A percentile compares a stretch with the other conserved stretches of the same genome.
Evolutionary conservation across 345 rosid genomes (phyloP).

Genomic region (Linum trigynum): DNA sequence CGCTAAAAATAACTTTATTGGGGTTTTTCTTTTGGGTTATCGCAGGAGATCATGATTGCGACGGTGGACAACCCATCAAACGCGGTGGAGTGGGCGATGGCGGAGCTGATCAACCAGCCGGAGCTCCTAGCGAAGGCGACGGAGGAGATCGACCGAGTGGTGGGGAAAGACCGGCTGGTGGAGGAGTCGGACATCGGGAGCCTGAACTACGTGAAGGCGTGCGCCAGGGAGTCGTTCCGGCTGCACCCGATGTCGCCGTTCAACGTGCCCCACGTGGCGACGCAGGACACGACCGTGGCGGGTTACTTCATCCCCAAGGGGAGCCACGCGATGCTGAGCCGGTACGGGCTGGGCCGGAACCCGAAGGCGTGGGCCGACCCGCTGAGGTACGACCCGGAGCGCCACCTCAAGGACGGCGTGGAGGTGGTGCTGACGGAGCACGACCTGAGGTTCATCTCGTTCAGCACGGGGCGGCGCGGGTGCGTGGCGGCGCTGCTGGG

Average conservation of each 20-base stretch:
- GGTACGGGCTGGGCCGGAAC: constrained; percentile 38
- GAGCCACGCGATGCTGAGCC: constrained; percentile 34
- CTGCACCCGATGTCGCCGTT: constrained; percentile 42
- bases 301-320: constrained; percentile 50
- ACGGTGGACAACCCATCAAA: constrained; percentile 51
- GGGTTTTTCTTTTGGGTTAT: too few species aligned
- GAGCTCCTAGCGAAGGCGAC: constrained; percentile 28
- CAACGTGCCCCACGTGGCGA: constrained; percentile 37
- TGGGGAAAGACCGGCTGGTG: constrained; percentile 40
- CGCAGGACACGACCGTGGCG: constrained; percentile 18
- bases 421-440: constrained; percentile 23
- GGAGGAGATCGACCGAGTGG: constrained; percentile 36
- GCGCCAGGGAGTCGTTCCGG: constrained; percentile 42
- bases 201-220: constrained; percentile 43
- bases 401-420: constrained; percentile 22
- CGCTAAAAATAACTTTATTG: not conserved
- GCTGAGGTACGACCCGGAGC: constrained; percentile 33
- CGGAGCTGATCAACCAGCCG: constrained; percentile 46
- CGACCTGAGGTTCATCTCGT: constrained; percentile 29
- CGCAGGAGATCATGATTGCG: constrained; percentile 45
- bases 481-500: constrained; percentile 15
- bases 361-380: constrained; percentile 43
- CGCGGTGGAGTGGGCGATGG: constrained; percentile 46
- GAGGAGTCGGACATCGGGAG: constrained; percentile 37
- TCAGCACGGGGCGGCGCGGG: constrained; percentile 44